Conservation (phyloP, 768 basidiomycete genomes). For the Kwoniella pini region DNA sequence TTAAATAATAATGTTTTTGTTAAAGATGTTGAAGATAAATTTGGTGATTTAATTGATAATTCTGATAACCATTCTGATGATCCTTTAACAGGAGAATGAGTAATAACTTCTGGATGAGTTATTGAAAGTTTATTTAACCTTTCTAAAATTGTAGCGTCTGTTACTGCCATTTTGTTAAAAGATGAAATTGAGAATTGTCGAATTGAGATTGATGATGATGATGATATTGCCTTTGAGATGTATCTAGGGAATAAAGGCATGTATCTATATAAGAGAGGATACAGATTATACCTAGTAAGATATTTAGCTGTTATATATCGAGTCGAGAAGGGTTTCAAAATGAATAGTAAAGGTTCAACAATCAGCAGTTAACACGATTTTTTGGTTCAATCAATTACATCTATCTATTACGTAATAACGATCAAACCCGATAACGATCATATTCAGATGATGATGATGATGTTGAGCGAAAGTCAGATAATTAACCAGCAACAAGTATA, state of each 20-base stretch:
- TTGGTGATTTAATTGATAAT: conserved; percentile 53
- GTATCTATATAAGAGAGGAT: background rate
- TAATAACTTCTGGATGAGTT: conserved; percentile 50
- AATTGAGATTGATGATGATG: background rate
- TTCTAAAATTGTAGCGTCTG: conserved; percentile 30
- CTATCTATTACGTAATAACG: background rate
- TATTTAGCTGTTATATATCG: too few relatives aligned
- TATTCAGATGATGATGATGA: background rate
- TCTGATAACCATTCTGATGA: conserved; percentile 75
- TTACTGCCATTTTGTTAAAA: conserved; percentile 21
- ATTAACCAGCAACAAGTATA: background rate
- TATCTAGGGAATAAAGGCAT: conserved; percentile 7
- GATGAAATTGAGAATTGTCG: background rate
- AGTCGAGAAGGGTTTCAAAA: too few relatives aligned
- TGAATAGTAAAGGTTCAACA: background rate
- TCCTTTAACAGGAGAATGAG: conserved; percentile 66
- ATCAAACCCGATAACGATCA: background rate
- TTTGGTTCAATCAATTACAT: background rate
- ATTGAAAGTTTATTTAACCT: conserved; percentile 33
- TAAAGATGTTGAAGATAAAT: conserved; percentile 2
- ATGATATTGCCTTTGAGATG: background rate
- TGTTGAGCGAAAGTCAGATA: background rate
- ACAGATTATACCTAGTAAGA: background rate
- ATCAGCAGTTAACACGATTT: background rate
- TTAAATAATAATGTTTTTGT: conserved; percentile 68